Base-by-base conservation (phyloP, 2,329 filamentous ascomycete species). In the Hansfordia pulvinata region DNA sequence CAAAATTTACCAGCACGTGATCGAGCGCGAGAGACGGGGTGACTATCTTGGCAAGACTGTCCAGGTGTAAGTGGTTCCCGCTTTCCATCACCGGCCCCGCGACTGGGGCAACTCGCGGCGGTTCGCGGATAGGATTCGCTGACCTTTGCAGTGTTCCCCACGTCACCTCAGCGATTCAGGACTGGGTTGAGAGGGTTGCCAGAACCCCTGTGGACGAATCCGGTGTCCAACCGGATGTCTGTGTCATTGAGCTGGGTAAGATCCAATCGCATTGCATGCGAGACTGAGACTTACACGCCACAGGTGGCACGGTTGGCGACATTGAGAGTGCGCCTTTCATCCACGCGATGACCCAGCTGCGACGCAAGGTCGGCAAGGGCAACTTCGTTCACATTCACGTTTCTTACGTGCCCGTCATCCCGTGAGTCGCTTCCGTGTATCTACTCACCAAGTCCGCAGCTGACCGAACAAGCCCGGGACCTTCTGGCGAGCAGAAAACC, bases 341-440 rank as follows among this genome's bases (percentile, higher is more conserved):
- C 34, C 78, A 94, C 54, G 85, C 85, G 6, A 62, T 94, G 51
- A 74, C 71, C 27, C 83, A 93, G 55, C 63, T 93, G 36, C 67
- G 76, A 39, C 64, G 78, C 39, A 67, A 75, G 35, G 74, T 69
- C 14, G 81, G 80, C 40, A 74, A 71, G 46, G 68, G 73, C 47
- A 88, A 93, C 57, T 92, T 93, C 51, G 58, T 86, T 47, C 78
- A 84, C 49, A 92, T 94, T 38, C 77, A 85, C 53, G 88, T 94
- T 35, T 85, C 80, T 4, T 82, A 86, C 41, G 77, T 96, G 18
- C 90, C 86, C 2, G 68, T 88, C 18, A 51, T 48, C 8, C 27
- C n/a, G 13, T 12, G 20, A 36, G 38, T 7, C 43, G 41, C 16
- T 38, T 25, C 19, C n/a, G 30, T 34, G 3, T 31, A 33, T 2